Evolutionary conservation across 345 rosid species (phyloP), one percentile per base, ranked within the genome.

Genomic region (Gossypium australe): DNA sequence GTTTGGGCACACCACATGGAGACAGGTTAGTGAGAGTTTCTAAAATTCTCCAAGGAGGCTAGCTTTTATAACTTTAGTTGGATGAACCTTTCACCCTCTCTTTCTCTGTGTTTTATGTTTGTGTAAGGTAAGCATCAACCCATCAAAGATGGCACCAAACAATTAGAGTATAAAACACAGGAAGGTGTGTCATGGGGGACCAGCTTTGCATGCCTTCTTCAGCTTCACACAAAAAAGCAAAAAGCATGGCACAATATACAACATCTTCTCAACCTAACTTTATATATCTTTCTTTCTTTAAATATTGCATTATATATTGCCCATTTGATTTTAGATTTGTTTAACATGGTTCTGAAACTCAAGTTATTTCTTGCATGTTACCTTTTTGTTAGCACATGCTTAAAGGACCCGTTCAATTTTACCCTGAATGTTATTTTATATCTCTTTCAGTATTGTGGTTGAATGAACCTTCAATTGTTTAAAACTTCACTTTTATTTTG

Each of bases 71-170:
- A 56, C 74, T 71, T 71, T 71, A 71, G 74, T 71, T 71, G 63
- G 63, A 71, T 71, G 74, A 56, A 2, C 51, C 74, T 55, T 71
- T 71, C 74, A 55, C 2, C 63, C 63, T 70, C 34, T 53, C 73
- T 59, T 9, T 59, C 67, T 73, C 76, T 67, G 73, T 48, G 55
- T 41, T 47, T 25, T 24, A 22, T 73, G 69, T 49, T 66, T 11
- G 59, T 73, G 69, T 73, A 73, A 48, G 69, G 76, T 73, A 61
- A 60, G 59, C 76, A 73, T 60, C 76, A 73, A 20, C 14, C 14
- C 55, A 71, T 55, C 62, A 71, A 56, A 71, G 41, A 52, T 29
- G 61, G 41, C 41, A 34, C 7, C 41, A 34, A 34, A 51, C 61
- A 20, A 55, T n/a, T 8, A 20, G 75, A 56, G 66, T 43, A 43